Evolutionary conservation across 805 yeast genomes (phyloP).

Genomic region (Dipodascus albidus): DNA sequence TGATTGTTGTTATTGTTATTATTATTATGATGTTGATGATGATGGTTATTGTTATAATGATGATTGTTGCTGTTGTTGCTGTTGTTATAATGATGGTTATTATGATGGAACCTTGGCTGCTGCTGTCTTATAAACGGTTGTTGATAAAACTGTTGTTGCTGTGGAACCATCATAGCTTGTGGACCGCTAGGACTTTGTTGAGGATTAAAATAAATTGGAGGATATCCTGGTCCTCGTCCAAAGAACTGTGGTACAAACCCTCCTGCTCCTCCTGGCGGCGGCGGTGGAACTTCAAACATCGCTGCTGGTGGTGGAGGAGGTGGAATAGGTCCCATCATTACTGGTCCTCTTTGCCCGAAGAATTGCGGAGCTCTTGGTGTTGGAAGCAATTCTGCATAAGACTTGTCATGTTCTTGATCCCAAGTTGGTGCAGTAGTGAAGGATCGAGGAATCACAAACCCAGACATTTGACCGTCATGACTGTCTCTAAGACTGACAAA

Average conservation of each 20-base stretch:
- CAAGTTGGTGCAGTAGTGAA: slow-evolving; percentile 71
- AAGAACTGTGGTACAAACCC: neutral
- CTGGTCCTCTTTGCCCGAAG: neutral
- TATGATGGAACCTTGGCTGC: neutral
- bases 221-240: neutral
- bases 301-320: neutral
- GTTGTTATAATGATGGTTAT: neutral
- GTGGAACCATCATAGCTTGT: slow-evolving; percentile 1
- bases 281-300: neutral
- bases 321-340: neutral
- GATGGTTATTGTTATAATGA: neutral
- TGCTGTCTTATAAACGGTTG: neutral
- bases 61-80: neutral
- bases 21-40: neutral
- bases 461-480: slow-evolving; percentile 8
- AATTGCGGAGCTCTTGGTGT: slow-evolving; percentile 8
- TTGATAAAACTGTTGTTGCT: neutral
- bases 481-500: slow-evolving; percentile 35
- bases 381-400: slow-evolving; percentile 43
- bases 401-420: slow-evolving; percentile 44
- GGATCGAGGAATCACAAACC: slow-evolving; percentile 40
- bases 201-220: neutral
- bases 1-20: neutral
- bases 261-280: neutral
- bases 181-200: slow-evolving; percentile 1